A percentile compares a stretch with the other conserved stretches of the same genome.
Evolutionary conservation across 2,329 filamentous ascomycete genomes (phyloP).

Genomic region (Cercospora janseana): DNA sequence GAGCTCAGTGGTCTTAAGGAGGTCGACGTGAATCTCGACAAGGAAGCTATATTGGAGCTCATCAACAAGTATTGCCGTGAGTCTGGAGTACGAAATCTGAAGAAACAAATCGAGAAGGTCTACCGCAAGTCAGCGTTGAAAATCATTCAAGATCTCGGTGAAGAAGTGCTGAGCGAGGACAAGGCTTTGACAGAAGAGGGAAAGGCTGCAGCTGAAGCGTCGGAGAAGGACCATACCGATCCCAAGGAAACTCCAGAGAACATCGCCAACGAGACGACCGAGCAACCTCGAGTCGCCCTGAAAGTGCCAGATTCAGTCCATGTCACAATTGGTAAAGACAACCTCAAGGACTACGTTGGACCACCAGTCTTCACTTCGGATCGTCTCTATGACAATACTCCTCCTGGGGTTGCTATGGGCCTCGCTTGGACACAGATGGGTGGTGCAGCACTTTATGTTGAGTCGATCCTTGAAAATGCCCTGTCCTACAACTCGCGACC

Average conservation of each 20-base stretch:
- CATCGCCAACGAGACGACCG: constrained; percentile 59
- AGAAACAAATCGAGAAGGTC: constrained; percentile 99
- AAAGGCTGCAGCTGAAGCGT: constrained; percentile 71
- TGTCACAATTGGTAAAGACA: constrained; percentile 81
- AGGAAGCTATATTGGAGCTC: constrained; percentile 87
- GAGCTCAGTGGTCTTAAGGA: constrained; percentile 87
- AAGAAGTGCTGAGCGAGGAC: constrained; percentile 75
- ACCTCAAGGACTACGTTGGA: constrained; percentile 93
- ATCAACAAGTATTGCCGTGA: constrained; percentile 99
- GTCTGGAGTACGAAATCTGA: constrained; percentile 93
- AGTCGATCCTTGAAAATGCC: constrained; percentile 87
- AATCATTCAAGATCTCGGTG: constrained; percentile 91
- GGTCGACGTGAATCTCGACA: constrained; percentile 81
- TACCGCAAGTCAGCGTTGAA: constrained; percentile 96
- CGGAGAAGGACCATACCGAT: constrained; percentile 63
- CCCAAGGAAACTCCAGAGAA: constrained; percentile 60
- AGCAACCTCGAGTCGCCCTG: constrained; percentile 70
- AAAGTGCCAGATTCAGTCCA: constrained; percentile 84
- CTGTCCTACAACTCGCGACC: constrained; percentile 72
- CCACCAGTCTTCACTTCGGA: constrained; percentile 95
- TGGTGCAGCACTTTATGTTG: constrained; percentile 92
- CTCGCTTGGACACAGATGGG: constrained; percentile 98
- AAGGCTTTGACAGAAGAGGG: constrained; percentile 82
- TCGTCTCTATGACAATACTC: constrained; percentile 88
- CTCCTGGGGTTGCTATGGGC: constrained; percentile 94